These are phyloP conservation scores for Clathrospora elynae DNA, from an alignment of 2,329 filamentous ascomycete species.

Conservation along the genomic window DNA sequence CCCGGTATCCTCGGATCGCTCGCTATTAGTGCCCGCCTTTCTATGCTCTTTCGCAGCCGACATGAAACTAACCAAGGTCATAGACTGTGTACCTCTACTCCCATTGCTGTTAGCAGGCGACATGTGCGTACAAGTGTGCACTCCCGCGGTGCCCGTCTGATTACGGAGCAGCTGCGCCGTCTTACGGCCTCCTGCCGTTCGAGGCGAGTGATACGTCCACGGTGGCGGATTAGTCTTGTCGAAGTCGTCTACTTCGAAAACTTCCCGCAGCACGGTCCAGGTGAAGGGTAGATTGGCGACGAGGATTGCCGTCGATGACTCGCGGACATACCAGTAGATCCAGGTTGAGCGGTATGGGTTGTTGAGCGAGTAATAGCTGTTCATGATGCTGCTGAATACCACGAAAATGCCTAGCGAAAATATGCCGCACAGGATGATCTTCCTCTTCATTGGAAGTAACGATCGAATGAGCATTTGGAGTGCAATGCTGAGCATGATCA, in stretches of 20 bases:
- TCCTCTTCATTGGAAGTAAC: conserved; percentile 53
- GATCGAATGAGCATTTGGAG: conserved; percentile 54
- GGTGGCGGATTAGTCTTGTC: conserved; percentile 36
- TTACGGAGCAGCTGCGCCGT: conserved; percentile 22
- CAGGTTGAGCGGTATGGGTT: conserved; percentile 33
- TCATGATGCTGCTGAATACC: conserved; percentile 56
- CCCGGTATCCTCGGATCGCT: conserved; percentile 15
- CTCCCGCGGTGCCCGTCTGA: conserved; percentile 10
- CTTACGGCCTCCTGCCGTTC: conserved; percentile 32
- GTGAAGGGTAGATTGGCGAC: conserved; percentile 59
- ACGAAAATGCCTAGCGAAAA: conserved; percentile 62
- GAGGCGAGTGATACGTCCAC: conserved; percentile 38
- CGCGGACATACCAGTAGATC: conserved; percentile 43
- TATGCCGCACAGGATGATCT: conserved; percentile 60
- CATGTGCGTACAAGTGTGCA: conserved; percentile 12
- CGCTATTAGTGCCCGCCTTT: conserved; percentile 10
- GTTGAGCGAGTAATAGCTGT: conserved; percentile 51
- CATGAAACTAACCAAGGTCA: conserved; percentile 20
- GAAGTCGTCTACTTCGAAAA: conserved; percentile 51
- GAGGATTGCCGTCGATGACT: conserved; percentile 42
- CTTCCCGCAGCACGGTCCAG: conserved; percentile 57
- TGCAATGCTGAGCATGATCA: conserved; percentile 53
- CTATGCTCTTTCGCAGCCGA: conserved; percentile 13
- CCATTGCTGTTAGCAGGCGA: conserved; percentile 11
- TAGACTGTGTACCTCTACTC: conserved; percentile 18